These are phyloP conservation scores for Lizonia empirigonia DNA, from an alignment of 2,329 filamentous ascomycete species.

Conservation along the genomic window DNA sequence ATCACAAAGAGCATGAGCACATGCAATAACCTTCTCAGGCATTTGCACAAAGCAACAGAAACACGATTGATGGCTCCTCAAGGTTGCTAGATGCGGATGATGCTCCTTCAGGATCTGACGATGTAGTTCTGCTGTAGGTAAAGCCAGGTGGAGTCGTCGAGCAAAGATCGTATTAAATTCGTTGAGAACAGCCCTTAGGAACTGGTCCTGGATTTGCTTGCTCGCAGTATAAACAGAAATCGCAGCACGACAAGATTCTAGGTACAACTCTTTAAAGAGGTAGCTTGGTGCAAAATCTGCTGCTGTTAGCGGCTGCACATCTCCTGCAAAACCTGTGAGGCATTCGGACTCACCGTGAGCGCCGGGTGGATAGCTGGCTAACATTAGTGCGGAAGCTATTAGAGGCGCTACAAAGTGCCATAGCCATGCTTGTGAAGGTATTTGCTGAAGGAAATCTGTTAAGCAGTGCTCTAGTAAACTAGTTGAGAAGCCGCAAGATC, in stretches of 20 bases:
- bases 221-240: slow-evolving; percentile 13
- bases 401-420: slow-evolving; percentile 30
- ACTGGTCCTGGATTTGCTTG: slow-evolving; percentile 8
- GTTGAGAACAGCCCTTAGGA: slow-evolving; percentile 7
- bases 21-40: slow-evolving; percentile 22
- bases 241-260: slow-evolving; percentile 4
- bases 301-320: not conserved
- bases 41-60: slow-evolving; percentile 23
- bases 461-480: slow-evolving; percentile 25
- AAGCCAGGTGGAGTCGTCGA: not conserved
- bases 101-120: slow-evolving; percentile 1
- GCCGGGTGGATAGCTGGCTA: slow-evolving; percentile 31
- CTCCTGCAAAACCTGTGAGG: not conserved
- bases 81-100: slow-evolving; percentile 8
- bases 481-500: slow-evolving; percentile 22
- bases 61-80: slow-evolving; percentile 20
- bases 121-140: not conserved
- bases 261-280: slow-evolving; percentile 15
- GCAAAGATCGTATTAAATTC: not conserved
- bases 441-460: slow-evolving; percentile 22
- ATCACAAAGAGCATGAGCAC: slow-evolving; percentile 19
- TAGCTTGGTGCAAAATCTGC: slow-evolving; percentile 16
- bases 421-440: slow-evolving; percentile 31
- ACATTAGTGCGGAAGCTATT: slow-evolving; percentile 30
- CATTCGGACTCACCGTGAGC: slow-evolving; percentile 24